Conservation (phyloP, 352 stramenopile genomes). For the Globisporangium echinulatum region DNA sequence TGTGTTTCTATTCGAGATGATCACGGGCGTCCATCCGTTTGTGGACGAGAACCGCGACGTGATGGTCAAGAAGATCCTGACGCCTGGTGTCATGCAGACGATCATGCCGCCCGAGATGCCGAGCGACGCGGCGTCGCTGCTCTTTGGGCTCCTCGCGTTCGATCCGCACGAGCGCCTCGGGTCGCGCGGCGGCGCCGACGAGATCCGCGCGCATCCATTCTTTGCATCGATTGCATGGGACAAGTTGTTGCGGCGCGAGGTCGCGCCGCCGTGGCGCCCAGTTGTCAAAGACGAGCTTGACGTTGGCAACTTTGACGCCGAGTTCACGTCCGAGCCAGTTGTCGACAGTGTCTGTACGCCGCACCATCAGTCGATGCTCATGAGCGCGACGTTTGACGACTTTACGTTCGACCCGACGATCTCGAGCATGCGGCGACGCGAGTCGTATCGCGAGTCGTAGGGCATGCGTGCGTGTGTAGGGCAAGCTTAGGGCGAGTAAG, state of each 20-base stretch:
- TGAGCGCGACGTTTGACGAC: slow-evolving; percentile 61
- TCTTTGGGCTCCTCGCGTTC: slow-evolving; percentile 70
- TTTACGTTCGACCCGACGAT: slow-evolving; percentile 74
- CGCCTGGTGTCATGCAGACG: slow-evolving; percentile 39
- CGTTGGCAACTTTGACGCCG: slow-evolving; percentile 69
- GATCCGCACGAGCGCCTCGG: slow-evolving; percentile 65
- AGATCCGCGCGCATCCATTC: slow-evolving; percentile 82
- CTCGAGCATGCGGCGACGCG: slow-evolving; percentile 35
- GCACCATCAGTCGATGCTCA: slow-evolving; percentile 41
- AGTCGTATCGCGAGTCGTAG: slow-evolving; percentile 1
- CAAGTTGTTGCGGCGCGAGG: slow-evolving; percentile 52
- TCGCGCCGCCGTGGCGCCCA: slow-evolving; percentile 52
- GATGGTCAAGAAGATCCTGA: slow-evolving; percentile 88
- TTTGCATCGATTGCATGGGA: slow-evolving; percentile 84
- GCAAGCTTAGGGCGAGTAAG: not conserved
- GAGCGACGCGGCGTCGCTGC: slow-evolving; percentile 54
- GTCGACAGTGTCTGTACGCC: slow-evolving; percentile 63
- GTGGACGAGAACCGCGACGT: slow-evolving; percentile 78
- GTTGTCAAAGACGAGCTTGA: slow-evolving; percentile 65
- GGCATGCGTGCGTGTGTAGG: not conserved
- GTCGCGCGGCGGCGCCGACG: slow-evolving; percentile 40
- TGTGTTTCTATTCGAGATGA: slow-evolving; percentile 88
- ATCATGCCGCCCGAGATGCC: slow-evolving; percentile 72
- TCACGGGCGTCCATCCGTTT: slow-evolving; percentile 87
- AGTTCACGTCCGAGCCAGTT: slow-evolving; percentile 73